These are phyloP conservation scores for Hypoxylon fragiforme DNA, from an alignment of 495 filamentous ascomycete genomes.

Conservation along the genomic window DNA sequence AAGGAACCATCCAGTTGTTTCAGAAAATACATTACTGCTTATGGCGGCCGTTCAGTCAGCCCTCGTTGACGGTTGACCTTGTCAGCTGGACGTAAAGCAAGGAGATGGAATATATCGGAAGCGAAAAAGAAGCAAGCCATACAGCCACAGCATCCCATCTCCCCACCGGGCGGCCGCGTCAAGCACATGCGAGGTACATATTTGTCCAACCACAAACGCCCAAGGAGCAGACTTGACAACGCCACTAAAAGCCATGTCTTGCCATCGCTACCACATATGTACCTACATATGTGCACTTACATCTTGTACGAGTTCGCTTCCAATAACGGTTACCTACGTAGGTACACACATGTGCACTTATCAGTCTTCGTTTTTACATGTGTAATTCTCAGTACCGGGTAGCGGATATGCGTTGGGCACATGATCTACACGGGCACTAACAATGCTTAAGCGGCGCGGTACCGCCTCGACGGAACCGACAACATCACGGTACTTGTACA, in stretches of 20 bases:
- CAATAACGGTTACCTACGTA: too few relatives aligned
- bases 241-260: too few relatives aligned
- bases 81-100: slow-evolving; percentile 2
- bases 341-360: too few relatives aligned
- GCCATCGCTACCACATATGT: too few relatives aligned
- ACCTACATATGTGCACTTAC: slow-evolving; percentile 4
- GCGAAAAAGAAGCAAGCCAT: slow-evolving; percentile 14
- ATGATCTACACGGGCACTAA: background rate
- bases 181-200: background rate
- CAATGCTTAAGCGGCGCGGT: background rate
- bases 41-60: slow-evolving; percentile 2
- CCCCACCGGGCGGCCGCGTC: background rate
- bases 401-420: background rate
- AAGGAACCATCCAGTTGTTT: too few relatives aligned
- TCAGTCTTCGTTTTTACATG: too few relatives aligned
- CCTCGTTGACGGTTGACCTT: too few relatives aligned
- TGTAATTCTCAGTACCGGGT: too few relatives aligned
- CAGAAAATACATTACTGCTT: slow-evolving; percentile 15
- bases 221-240: too few relatives aligned
- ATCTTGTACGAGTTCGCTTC: too few relatives aligned
- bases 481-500: background rate
- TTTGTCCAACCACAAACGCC: too few relatives aligned
- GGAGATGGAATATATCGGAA: background rate
- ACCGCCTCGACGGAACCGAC: background rate
- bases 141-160: slow-evolving; percentile 22